Percentiles rank a stretch among this genome's conserved stretches.
phyloP scores from a whole-genome alignment of 2,329 filamentous ascomycete species.

The Xylaria sp. region DNA sequence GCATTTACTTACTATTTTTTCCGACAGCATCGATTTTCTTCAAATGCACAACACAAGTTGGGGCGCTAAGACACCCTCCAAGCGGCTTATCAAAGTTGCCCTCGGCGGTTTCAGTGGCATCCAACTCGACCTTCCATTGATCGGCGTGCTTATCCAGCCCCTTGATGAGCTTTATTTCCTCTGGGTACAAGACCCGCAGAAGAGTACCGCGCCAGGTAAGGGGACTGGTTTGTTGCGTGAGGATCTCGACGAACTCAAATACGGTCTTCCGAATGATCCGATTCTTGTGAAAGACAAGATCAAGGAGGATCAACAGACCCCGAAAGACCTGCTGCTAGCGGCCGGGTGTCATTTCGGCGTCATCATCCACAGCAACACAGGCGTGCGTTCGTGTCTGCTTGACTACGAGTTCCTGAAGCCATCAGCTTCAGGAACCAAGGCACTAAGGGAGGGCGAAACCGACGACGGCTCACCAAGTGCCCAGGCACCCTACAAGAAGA shows the following conservation, averaged over 20 bases:
- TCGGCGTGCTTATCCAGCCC: conserved; percentile 50
- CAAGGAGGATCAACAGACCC: neutral
- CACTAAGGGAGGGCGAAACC: neutral
- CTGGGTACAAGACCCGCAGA: conserved; percentile 48
- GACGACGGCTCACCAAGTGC: conserved; percentile 28
- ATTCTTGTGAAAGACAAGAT: conserved; percentile 16
- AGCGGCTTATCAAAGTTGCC: conserved; percentile 15
- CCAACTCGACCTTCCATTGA: conserved; percentile 44
- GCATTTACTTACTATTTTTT: neutral
- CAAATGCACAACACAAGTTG: conserved; percentile 10
- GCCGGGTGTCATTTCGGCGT: conserved; percentile 44
- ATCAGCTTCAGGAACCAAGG: neutral
- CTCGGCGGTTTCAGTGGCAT: conserved; percentile 32
- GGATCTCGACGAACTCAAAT: neutral
- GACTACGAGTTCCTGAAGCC: conserved; percentile 46
- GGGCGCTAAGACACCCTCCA: conserved; percentile 7
- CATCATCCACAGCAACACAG: conserved; percentile 35
- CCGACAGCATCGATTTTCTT: neutral
- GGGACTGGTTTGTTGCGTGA: neutral
- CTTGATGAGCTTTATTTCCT: conserved; percentile 52
- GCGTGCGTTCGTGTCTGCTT: conserved; percentile 38
- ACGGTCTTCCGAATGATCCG: neutral
- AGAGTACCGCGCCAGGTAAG: neutral
- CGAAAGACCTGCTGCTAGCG: neutral
- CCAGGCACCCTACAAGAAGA: conserved; percentile 47